phyloP scores from a whole-genome alignment of 257 asterid species.

The Solanum lycopersicoides region DNA sequence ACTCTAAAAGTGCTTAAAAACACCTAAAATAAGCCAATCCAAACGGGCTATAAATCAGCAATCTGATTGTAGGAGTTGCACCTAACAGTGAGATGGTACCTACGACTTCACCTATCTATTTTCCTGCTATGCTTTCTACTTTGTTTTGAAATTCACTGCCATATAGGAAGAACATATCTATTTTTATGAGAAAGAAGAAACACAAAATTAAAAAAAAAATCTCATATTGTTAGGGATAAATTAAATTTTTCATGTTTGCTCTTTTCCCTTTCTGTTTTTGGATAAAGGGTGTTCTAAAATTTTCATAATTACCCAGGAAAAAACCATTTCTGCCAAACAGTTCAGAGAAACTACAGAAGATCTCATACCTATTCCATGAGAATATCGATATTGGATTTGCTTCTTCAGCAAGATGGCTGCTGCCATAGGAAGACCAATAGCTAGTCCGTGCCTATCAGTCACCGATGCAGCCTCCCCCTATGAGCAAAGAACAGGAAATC shows the following conservation, averaged over 20 bases:
- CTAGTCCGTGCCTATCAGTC: slow-evolving; percentile 70
- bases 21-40: not conserved
- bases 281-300: not conserved
- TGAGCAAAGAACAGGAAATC: not conserved
- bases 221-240: not conserved
- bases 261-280: not conserved
- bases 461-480: slow-evolving; percentile 94
- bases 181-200: not conserved
- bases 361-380: slow-evolving; percentile 76
- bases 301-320: not conserved
- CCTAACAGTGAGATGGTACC: not conserved
- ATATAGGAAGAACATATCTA: not conserved
- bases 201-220: too few species aligned
- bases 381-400: slow-evolving; percentile 65
- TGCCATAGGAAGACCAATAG: slow-evolving; percentile 71
- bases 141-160: not conserved
- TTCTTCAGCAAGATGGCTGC: slow-evolving; percentile 54
- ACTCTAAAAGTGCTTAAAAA: not conserved
- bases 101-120: not conserved
- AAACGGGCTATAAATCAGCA: not conserved
- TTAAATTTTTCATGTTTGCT: not conserved
- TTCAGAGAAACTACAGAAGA: not conserved
- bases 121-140: not conserved
- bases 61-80: not conserved
- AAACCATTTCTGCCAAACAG: not conserved